Evolutionary conservation across 2,329 filamentous ascomycete genomes (phyloP).

Genomic region (Colletotrichum sp.): DNA sequence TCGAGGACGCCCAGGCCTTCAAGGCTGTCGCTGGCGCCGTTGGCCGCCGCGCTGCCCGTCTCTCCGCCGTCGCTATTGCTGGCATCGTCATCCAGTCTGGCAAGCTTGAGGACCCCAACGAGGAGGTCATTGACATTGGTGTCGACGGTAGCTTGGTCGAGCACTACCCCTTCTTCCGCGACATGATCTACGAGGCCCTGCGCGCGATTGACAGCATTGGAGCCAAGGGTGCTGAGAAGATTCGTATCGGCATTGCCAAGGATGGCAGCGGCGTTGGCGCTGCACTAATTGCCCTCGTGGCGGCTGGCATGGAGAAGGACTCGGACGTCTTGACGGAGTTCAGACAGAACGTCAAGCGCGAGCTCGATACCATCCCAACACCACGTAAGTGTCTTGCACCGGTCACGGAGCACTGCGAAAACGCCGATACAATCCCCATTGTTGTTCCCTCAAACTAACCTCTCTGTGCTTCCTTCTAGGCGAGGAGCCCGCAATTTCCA

Average conservation of each 20-base stretch:
- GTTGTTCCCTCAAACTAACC: slow-evolving; percentile 25
- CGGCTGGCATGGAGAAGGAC: slow-evolving; percentile 68
- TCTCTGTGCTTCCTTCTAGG: slow-evolving; percentile 21
- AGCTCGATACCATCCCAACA: slow-evolving; percentile 35
- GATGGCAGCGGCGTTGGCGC: slow-evolving; percentile 96
- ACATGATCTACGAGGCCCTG: slow-evolving; percentile 85
- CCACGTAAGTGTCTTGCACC: slow-evolving; percentile 30
- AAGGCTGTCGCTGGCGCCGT: slow-evolving; percentile 84
- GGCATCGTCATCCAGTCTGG: slow-evolving; percentile 84
- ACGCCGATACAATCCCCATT: slow-evolving; percentile 22
- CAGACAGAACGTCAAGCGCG: slow-evolving; percentile 41
- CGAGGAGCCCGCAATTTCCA: slow-evolving; percentile 34
- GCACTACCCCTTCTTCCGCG: slow-evolving; percentile 92
- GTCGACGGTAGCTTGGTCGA: slow-evolving; percentile 95
- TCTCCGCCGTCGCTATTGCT: slow-evolving; percentile 86
- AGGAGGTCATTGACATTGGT: slow-evolving; percentile 84
- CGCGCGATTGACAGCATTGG: slow-evolving; percentile 80
- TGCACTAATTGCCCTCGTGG: slow-evolving; percentile 90
- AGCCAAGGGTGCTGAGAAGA: slow-evolving; percentile 77
- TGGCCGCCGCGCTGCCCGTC: slow-evolving; percentile 84
- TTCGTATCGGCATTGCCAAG: slow-evolving; percentile 95
- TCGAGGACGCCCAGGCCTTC: slow-evolving; percentile 87
- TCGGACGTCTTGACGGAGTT: slow-evolving; percentile 47
- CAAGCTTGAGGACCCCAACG: slow-evolving; percentile 66
- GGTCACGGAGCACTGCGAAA: slow-evolving; percentile 19